These are phyloP conservation scores for Lepiota venenata DNA, from an alignment of 768 basidiomycete genomes.

Conservation along the genomic window DNA sequence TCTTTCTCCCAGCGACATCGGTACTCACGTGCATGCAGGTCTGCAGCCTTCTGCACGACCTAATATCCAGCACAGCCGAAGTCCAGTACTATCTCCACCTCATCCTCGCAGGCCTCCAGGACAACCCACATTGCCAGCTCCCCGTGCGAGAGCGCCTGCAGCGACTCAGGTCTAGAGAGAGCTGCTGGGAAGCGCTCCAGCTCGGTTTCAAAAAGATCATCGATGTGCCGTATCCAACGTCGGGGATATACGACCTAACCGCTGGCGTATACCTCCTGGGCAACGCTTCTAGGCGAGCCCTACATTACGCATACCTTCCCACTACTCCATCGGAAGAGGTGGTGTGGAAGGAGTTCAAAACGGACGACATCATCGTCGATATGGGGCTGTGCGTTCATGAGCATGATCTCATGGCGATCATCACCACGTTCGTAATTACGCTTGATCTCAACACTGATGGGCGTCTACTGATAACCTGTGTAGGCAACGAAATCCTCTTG, in stretches of 20 bases:
- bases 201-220: constrained; percentile 24
- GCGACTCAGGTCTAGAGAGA: constrained; percentile 5
- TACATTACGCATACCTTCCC: constrained; percentile 34
- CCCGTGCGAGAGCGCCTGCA: constrained; percentile 2
- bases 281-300: constrained; percentile 17
- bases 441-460: neutral
- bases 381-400: constrained; percentile 40
- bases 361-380: constrained; percentile 33
- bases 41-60: neutral
- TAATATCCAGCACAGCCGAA: constrained; percentile 5
- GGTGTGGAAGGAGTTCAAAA: constrained; percentile 26
- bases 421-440: constrained; percentile 32
- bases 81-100: constrained; percentile 11
- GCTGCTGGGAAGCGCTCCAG: constrained; percentile 23
- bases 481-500: neutral
- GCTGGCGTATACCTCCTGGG: constrained; percentile 40
- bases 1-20: neutral
- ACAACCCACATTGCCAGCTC: constrained; percentile 12
- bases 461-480: neutral
- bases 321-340: constrained; percentile 19
- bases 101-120: constrained; percentile 6
- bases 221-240: constrained; percentile 23
- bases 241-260: constrained; percentile 41
- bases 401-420: constrained; percentile 40
- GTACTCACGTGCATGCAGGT: neutral